A percentile compares a stretch with the other conserved stretches of the same genome.
Conservation (phyloP, 495 filamentous ascomycete genomes). For the Aspergillus egyptiacus region DNA sequence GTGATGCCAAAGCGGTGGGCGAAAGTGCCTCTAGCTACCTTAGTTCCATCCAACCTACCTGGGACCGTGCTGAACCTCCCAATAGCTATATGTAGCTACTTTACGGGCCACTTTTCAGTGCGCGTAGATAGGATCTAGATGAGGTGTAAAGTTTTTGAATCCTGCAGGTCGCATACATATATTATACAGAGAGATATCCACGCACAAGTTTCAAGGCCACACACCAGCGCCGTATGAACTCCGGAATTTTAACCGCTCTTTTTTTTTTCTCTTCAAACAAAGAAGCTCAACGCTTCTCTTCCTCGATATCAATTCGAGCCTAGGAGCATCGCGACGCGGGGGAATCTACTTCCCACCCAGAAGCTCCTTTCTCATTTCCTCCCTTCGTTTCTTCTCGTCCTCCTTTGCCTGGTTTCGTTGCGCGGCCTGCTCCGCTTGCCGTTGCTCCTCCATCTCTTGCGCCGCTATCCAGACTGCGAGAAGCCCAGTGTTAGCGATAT, state of each 20-base stretch:
- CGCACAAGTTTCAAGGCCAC: background rate
- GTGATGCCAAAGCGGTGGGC: background rate
- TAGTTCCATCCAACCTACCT: too few species aligned
- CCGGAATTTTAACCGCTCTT: background rate
- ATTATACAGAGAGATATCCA: background rate
- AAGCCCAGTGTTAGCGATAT: constrained; percentile 13
- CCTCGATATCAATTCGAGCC: too few species aligned
- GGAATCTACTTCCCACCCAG: constrained; percentile 32
- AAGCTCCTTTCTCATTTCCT: constrained; percentile 51
- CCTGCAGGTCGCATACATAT: background rate
- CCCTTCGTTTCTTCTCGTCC: constrained; percentile 46
- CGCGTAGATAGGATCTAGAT: background rate
- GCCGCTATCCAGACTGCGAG: constrained; percentile 67
- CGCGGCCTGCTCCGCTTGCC: constrained; percentile 29
- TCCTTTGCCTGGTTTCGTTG: constrained; percentile 48
- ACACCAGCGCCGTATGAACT: constrained; percentile 3
- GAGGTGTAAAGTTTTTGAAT: background rate
- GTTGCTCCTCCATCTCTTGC: constrained; percentile 55
- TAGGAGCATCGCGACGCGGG: background rate
- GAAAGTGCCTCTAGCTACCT: too few species aligned
- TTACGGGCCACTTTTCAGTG: too few species aligned
- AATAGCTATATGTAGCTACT: too few species aligned
- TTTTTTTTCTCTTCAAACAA: background rate
- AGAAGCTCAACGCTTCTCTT: too few species aligned
- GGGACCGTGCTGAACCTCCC: too few species aligned